Evolutionary conservation across 2,329 filamentous ascomycete genomes (phyloP).

Genomic region (Xylaria arbuscula): DNA sequence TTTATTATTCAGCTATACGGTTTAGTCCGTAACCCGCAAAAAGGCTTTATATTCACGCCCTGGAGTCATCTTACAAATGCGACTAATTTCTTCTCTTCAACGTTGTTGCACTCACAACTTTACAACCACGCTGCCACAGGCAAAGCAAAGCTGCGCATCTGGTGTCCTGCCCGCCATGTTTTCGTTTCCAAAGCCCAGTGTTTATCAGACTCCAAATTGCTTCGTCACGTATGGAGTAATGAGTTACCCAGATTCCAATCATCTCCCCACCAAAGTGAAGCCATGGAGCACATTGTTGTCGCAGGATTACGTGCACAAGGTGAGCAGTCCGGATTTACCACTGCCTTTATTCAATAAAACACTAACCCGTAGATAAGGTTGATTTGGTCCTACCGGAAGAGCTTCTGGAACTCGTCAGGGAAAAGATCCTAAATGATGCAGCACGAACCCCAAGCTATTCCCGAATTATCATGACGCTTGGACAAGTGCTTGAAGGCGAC

Average conservation of each 20-base stretch:
- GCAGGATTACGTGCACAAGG: slow-evolving; percentile 76
- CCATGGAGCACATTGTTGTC: slow-evolving; percentile 77
- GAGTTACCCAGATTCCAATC: slow-evolving; percentile 75
- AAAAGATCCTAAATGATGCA: slow-evolving; percentile 58
- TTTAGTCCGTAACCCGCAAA: background rate
- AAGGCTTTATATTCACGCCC: slow-evolving; percentile 13
- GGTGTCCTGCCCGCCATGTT: slow-evolving; percentile 54
- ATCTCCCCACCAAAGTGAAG: slow-evolving; percentile 76
- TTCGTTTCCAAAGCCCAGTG: slow-evolving; percentile 56
- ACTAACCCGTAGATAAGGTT: slow-evolving; percentile 55
- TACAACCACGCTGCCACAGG: background rate
- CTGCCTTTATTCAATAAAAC: background rate
- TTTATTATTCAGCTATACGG: background rate
- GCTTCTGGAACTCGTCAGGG: slow-evolving; percentile 64
- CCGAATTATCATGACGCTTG: slow-evolving; percentile 77
- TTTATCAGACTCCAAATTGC: slow-evolving; percentile 73
- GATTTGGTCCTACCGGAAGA: slow-evolving; percentile 80
- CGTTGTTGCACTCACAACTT: background rate
- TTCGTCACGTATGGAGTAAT: slow-evolving; percentile 77
- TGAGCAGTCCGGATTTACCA: slow-evolving; percentile 47
- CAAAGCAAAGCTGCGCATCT: background rate
- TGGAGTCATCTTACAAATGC: slow-evolving; percentile 14
- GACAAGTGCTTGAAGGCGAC: slow-evolving; percentile 74
- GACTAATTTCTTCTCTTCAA: slow-evolving; percentile 9
- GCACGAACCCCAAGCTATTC: slow-evolving; percentile 64